Evolutionary conservation across 2,329 filamentous ascomycete species (phyloP).

Genomic region (Cladosporium sphaerospermum): DNA sequence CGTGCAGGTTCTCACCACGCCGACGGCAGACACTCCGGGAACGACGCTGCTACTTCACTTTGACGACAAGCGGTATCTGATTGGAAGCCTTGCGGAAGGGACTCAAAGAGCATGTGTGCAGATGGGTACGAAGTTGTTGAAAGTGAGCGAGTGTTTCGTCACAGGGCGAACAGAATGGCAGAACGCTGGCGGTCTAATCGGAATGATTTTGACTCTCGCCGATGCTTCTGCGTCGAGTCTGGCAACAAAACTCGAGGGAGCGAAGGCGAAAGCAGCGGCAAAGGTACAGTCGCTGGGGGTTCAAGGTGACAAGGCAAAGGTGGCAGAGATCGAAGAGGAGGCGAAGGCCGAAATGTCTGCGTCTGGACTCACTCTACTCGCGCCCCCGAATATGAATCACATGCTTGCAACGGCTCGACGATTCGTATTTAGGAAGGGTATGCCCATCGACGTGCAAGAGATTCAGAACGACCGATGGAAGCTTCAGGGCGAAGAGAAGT

Average conservation of each 20-base stretch:
- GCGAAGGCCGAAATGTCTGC: slow-evolving; percentile 13
- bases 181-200: slow-evolving; percentile 73
- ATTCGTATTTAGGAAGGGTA: slow-evolving; percentile 79
- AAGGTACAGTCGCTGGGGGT: slow-evolving; percentile 31
- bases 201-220: slow-evolving; percentile 77
- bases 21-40: slow-evolving; percentile 82
- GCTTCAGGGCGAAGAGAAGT: slow-evolving; percentile 25
- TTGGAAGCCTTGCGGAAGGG: slow-evolving; percentile 78
- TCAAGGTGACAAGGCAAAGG: slow-evolving; percentile 20
- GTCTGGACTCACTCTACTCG: slow-evolving; percentile 60
- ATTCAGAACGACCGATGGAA: slow-evolving; percentile 40
- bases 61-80: slow-evolving; percentile 74
- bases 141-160: slow-evolving; percentile 73
- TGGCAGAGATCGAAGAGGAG: slow-evolving; percentile 25
- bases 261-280: slow-evolving; percentile 32
- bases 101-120: slow-evolving; percentile 71
- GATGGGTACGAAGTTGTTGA: slow-evolving; percentile 57
- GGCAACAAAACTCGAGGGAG: slow-evolving; percentile 34
- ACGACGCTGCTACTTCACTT: slow-evolving; percentile 72
- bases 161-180: slow-evolving; percentile 71
- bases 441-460: slow-evolving; percentile 68
- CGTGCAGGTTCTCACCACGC: slow-evolving; percentile 71
- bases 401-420: slow-evolving; percentile 72
- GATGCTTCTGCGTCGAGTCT: slow-evolving; percentile 51
- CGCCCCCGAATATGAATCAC: slow-evolving; percentile 72